Evolutionary conservation across 2,329 filamentous ascomycete species (phyloP), one percentile per base, ranked within the genome.

Genomic region (Samsoniella hepiali): DNA sequence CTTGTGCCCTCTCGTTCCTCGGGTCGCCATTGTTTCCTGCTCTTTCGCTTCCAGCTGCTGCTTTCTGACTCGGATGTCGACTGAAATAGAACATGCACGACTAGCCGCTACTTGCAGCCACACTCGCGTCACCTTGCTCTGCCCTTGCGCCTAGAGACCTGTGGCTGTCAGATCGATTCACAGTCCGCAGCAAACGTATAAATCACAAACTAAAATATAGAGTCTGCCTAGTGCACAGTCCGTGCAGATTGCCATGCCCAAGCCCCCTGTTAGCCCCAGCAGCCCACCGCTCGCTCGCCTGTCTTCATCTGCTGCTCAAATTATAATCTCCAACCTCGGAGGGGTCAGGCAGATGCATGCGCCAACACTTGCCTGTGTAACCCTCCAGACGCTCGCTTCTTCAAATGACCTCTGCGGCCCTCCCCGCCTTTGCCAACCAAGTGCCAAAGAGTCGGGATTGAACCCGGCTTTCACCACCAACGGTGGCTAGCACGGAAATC

Each of bases 221-320:
- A 40, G 34, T 17, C 34, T 31, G 31, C 47, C 17, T 56, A 56
- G 57, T 32, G 47, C 34, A 44, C 27, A 34, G 58, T 61, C 58
- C 49, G 58, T 61, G 58, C 58, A 49, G 29, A 11, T 45, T 45
- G 29, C n/a, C 49, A 42, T 42, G 58, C 15, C 58, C 38, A 53
- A 47, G 13, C n/a, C 56, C 56, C 56, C 47, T 47, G 42, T 22
- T 58, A 2, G 44, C 34, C 56, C 29, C 42, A 29, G 13, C 56
- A 49, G 44, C 17, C 55, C 40, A 49, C 56, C 17, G 5, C 34
- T 40, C 40, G 22, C 45, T 40, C 40, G 22, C 45, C 36, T 32
- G 34, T 49, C 34, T 59, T 51, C 57, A 60, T 60, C 57, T 51
- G 22, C 57, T n/a, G 32, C 32, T 17, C 38, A 58, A 22, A 22